Evolutionary conservation across 495 filamentous ascomycete genomes (phyloP).

Genomic region (Talaromyces adpressus): DNA sequence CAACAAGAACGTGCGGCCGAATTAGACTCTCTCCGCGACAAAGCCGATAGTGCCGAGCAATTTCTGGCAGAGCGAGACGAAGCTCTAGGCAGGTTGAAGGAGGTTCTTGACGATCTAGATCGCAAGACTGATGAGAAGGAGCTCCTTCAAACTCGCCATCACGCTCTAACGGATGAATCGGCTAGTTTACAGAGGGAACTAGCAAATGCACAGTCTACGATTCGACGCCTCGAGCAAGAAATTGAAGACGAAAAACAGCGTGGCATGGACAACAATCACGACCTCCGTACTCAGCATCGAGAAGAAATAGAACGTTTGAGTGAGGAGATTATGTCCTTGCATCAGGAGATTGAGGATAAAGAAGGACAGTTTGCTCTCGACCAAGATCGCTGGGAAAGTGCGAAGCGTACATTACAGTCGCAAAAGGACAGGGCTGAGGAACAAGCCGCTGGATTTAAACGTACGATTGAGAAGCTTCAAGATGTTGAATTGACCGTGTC

Average conservation of each 20-base stretch:
- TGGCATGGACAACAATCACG: slow-evolving; percentile 50
- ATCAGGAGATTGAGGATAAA: slow-evolving; percentile 67
- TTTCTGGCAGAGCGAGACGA: slow-evolving; percentile 24
- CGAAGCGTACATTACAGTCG: slow-evolving; percentile 54
- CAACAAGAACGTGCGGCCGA: slow-evolving; percentile 37
- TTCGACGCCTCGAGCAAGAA: slow-evolving; percentile 51
- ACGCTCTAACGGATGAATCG: slow-evolving; percentile 62
- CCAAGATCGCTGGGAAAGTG: slow-evolving; percentile 63
- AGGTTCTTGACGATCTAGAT: slow-evolving; percentile 47
- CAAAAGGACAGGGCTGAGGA: slow-evolving; percentile 63
- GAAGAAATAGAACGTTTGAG: slow-evolving; percentile 55
- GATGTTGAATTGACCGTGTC: slow-evolving; percentile 57
- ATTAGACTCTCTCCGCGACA: slow-evolving; percentile 28
- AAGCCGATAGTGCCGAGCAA: slow-evolving; percentile 24
- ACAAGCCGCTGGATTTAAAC: slow-evolving; percentile 60
- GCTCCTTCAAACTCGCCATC: slow-evolving; percentile 61
- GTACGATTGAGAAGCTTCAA: slow-evolving; percentile 66
- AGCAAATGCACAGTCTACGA: slow-evolving; percentile 42
- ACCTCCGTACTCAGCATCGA: slow-evolving; percentile 51
- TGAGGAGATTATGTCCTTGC: slow-evolving; percentile 61
- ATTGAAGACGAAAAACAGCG: slow-evolving; percentile 53
- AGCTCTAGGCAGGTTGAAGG: slow-evolving; percentile 41
- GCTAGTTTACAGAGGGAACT: slow-evolving; percentile 58
- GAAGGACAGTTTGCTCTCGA: slow-evolving; percentile 63
- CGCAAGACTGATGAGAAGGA: slow-evolving; percentile 60